Evolutionary conservation across 805 yeast genomes (phyloP).

Genomic region (Candida maesae): DNA sequence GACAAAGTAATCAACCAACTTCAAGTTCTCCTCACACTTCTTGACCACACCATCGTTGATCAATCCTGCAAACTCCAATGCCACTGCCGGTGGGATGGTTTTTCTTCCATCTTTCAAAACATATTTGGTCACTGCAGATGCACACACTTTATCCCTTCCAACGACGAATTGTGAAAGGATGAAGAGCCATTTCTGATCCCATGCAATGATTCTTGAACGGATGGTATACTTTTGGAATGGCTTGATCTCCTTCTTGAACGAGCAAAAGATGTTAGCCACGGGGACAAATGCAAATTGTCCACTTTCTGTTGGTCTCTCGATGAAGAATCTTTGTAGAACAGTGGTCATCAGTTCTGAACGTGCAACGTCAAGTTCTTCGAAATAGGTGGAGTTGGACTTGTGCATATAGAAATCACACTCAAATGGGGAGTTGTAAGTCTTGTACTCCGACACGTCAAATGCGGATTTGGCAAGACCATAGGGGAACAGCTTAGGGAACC

Average conservation of each 20-base stretch:
- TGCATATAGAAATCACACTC: slow-evolving; percentile 90
- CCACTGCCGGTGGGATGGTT: slow-evolving; percentile 66
- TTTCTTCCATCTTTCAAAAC: slow-evolving; percentile 76
- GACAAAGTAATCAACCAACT: slow-evolving; percentile 36
- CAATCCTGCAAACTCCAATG: slow-evolving; percentile 52
- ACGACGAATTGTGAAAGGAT: slow-evolving; percentile 58
- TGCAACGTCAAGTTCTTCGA: slow-evolving; percentile 74
- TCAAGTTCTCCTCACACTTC: slow-evolving; percentile 37
- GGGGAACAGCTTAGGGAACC: slow-evolving; percentile 13
- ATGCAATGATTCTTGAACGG: slow-evolving; percentile 59
- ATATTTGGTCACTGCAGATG: slow-evolving; percentile 69
- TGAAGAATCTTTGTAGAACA: slow-evolving; percentile 54
- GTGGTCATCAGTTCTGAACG: slow-evolving; percentile 59
- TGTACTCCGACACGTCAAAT: slow-evolving; percentile 41
- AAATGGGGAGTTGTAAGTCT: slow-evolving; percentile 63
- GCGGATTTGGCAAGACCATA: slow-evolving; percentile 19
- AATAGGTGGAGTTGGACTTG: slow-evolving; percentile 84
- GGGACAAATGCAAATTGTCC: slow-evolving; percentile 53
- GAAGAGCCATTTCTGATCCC: slow-evolving; percentile 88
- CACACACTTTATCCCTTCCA: slow-evolving; percentile 37
- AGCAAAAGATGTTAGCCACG: slow-evolving; percentile 65
- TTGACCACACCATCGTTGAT: slow-evolving; percentile 47
- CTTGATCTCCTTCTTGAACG: slow-evolving; percentile 68
- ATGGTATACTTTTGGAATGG: slow-evolving; percentile 60
- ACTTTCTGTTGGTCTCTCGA: slow-evolving; percentile 39